A percentile compares a stretch with the other conserved stretches of the same genome.
These are phyloP conservation scores for Goffeauzyma gilvescens DNA, from an alignment of 768 basidiomycete species.

Conservation along the genomic window DNA sequence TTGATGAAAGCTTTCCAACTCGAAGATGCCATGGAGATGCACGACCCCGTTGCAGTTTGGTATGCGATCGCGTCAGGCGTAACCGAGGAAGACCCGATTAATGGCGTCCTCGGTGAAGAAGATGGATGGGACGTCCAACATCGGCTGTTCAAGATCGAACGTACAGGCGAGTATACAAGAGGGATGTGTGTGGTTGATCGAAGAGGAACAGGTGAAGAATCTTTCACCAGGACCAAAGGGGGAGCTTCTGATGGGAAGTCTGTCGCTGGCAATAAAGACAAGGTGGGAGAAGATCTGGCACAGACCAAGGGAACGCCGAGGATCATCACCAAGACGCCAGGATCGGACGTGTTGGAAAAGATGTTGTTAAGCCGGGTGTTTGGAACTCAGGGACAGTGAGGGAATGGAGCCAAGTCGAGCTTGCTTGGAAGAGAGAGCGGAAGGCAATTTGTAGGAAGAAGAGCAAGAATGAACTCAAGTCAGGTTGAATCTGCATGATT, in stretches of 20 bases:
- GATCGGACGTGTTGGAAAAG: slow-evolving; percentile 18
- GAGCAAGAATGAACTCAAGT: too few species aligned
- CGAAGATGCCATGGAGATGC: slow-evolving; percentile 63
- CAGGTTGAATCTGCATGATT: too few species aligned
- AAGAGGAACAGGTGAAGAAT: slow-evolving; percentile 12
- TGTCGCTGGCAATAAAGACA: slow-evolving; percentile 2
- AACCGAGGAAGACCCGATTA: slow-evolving; percentile 18
- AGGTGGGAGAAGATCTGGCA: not conserved
- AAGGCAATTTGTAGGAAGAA: too few species aligned
- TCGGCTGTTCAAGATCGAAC: slow-evolving; percentile 49
- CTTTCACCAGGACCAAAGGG: slow-evolving; percentile 5
- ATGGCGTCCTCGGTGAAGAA: slow-evolving; percentile 25
- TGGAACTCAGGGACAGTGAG: slow-evolving; percentile 11
- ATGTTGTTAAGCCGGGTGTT: slow-evolving; percentile 25
- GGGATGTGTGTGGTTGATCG: slow-evolving; percentile 77
- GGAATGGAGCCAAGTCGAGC: too few species aligned
- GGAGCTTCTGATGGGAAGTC: slow-evolving; percentile 2
- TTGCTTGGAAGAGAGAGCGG: too few species aligned
- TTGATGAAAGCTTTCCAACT: slow-evolving; percentile 63
- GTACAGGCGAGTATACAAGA: slow-evolving; percentile 58
- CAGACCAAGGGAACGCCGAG: slow-evolving; percentile 13
- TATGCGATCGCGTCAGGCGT: slow-evolving; percentile 41
- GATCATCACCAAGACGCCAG: slow-evolving; percentile 24
- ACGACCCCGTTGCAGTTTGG: slow-evolving; percentile 79
- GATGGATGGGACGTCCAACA: slow-evolving; percentile 43